Percentiles rank a stretch among this genome's conserved stretches.
phyloP scores from a whole-genome alignment of 2,329 filamentous ascomycete genomes.

The Endothia cerciana region DNA sequence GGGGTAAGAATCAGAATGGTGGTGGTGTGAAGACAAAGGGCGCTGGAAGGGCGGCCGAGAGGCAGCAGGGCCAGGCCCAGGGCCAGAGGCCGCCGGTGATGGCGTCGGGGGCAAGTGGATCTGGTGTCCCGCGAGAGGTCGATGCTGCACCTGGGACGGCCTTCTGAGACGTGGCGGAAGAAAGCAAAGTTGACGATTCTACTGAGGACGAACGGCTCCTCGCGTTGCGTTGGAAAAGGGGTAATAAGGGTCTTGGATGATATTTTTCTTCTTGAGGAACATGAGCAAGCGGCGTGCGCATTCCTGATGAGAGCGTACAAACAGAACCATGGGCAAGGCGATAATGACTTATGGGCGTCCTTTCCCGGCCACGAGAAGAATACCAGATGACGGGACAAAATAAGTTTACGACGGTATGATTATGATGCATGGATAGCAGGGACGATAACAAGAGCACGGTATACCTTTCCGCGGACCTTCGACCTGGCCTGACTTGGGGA shows the following conservation, averaged over 20 bases:
- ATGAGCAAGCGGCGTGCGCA: neutral
- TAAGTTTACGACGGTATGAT: slow-evolving; percentile 10
- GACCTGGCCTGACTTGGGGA: neutral
- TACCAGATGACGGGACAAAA: neutral
- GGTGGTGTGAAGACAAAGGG: slow-evolving; percentile 11
- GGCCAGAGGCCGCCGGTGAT: neutral
- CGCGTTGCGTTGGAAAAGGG: neutral
- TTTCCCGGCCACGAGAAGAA: neutral
- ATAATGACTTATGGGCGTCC: neutral
- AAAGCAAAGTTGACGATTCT: neutral
- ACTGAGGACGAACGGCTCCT: too few species aligned
- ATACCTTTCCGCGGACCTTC: neutral
- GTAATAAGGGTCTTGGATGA: neutral
- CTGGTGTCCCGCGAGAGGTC: neutral
- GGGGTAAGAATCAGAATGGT: slow-evolving; percentile 24
- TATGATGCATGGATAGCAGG: slow-evolving; percentile 14
- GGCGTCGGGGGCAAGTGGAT: slow-evolving; percentile 1
- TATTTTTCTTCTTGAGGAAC: neutral
- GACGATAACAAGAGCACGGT: neutral
- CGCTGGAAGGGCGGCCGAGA: slow-evolving; percentile 4
- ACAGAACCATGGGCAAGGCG: neutral
- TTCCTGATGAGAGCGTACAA: neutral
- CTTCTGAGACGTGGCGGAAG: slow-evolving; percentile 8
- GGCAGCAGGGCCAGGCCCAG: slow-evolving; percentile 6
- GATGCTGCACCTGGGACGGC: slow-evolving; percentile 25